These are phyloP conservation scores for Escallonia rubra DNA, from an alignment of 129 eudicot species.

Conservation along the genomic window DNA sequence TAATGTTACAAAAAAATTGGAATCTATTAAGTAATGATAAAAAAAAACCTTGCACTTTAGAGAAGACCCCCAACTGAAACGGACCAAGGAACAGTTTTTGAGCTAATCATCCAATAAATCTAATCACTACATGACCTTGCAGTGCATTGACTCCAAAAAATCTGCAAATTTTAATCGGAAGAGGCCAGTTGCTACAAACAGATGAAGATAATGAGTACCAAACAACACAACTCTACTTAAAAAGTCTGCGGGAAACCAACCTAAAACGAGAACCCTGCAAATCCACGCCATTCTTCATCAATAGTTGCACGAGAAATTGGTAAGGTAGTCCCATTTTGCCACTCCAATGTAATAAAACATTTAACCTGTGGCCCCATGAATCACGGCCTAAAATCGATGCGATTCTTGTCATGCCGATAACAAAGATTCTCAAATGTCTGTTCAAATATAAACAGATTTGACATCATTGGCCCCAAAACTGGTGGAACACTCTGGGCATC, in stretches of 20 bases:
- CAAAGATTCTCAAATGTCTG: background rate
- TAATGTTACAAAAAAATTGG: too few species aligned
- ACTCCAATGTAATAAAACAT: background rate
- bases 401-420: background rate
- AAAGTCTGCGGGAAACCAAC: slow-evolving; percentile 3
- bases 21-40: too few species aligned
- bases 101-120: too few species aligned
- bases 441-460: slow-evolving; percentile 86
- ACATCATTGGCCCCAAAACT: slow-evolving; percentile 90
- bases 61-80: too few species aligned
- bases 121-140: background rate
- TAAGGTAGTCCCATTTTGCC: slow-evolving; percentile 13
- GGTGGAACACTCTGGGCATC: slow-evolving; percentile 89
- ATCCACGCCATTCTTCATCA: slow-evolving; percentile 14
- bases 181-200: slow-evolving; percentile 7
- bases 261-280: slow-evolving; percentile 22
- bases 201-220: slow-evolving; percentile 1
- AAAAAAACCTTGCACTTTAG: too few species aligned
- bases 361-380: background rate
- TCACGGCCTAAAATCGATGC: too few species aligned
- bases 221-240: slow-evolving; percentile 25
- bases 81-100: too few species aligned
- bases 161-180: slow-evolving; percentile 6
- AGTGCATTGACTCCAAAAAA: background rate
- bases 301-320: background rate